Base-by-base conservation (phyloP, 2,329 filamentous ascomycete genomes). In the Trichoderma sp. region DNA sequence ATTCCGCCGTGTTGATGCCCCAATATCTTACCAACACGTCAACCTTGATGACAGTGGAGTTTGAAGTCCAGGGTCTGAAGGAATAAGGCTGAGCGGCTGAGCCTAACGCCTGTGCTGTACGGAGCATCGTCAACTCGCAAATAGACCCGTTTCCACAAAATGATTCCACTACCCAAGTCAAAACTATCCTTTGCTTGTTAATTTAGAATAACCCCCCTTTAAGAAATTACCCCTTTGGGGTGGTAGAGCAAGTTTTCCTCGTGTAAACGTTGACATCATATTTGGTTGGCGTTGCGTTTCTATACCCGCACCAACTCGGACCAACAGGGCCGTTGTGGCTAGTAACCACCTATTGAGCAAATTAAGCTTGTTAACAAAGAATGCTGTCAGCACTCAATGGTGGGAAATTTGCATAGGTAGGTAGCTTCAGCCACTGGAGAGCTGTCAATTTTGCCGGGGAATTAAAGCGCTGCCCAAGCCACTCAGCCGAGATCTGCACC, bases 11-110 rank as follows among this genome's bases (percentile, higher is more conserved):
- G 1, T 58, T 32, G 34, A 23, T 20, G 13, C 5, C 30, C 26
- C 50, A 58, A 43, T 12, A 30, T 32, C 23, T 30, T 5, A 43
- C 64, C 64, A 58, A 32, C 17, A 59, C 17, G 26, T 43, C 53
- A 30, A 43, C 15, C 23, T 43, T 30, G 34, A 17, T 15, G 23
- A 17, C 65, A 1, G 65, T 58, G 50, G 50, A 58, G 53, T 58
- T n/a, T 23, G n/a, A 32, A 28, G 32, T 28, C 64, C n/a, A 20
- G 43, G 34, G 23, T 32, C 53, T 36, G 26, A 6, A 58, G 23
- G 43, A 68, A 58, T 57, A 57, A 67, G 64, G 64, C 64, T 67
- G 64, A 57, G 53, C 57, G 30, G 65, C 65, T 68, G 65, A 68
- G 53, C 34, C 17, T 23, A 32, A 20, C n/a, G 50, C 23, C 23